Evolutionary conservation across 1,284 basidiomycete species (phyloP).

Genomic region (Heterobasidion parviporum): DNA sequence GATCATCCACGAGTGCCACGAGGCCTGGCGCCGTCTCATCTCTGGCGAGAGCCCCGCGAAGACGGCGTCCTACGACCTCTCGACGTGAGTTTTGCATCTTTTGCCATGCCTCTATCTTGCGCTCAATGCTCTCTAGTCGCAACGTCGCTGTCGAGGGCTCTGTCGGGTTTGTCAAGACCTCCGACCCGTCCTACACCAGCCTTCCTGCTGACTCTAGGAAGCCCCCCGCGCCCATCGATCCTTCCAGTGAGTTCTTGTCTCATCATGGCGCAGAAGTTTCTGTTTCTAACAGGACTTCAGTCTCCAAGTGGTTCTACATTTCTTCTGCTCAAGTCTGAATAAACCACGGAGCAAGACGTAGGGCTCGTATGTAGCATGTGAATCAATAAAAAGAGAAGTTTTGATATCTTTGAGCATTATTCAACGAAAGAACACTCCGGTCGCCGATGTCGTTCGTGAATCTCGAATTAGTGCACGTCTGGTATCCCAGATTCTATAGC

Average conservation of each 20-base stretch:
- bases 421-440: no score
- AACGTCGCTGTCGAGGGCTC: constrained; percentile 70
- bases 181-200: constrained; percentile 57
- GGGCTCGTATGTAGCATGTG: no score
- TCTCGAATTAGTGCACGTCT: background rate
- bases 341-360: background rate
- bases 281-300: constrained; percentile 33
- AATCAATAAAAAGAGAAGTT: no score
- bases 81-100: constrained; percentile 54
- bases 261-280: constrained; percentile 10
- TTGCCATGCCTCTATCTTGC: constrained; percentile 4
- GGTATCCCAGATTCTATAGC: constrained; percentile 5
- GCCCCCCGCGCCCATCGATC: constrained; percentile 81
- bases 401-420: no score
- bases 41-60: constrained; percentile 71
- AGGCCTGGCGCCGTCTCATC: constrained; percentile 96
- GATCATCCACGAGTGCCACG: constrained; percentile 98
- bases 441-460: background rate
- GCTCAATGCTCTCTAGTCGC: constrained; percentile 33
- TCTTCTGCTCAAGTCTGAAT: constrained; percentile 69
- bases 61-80: constrained; percentile 65
- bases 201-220: constrained; percentile 78
- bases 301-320: constrained; percentile 89
- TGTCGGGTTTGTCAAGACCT: constrained; percentile 57
- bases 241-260: constrained; percentile 57